A percentile compares a stretch with the other conserved stretches of the same genome.
These are phyloP conservation scores for Fusarium abutilonis DNA, from an alignment of 2,329 filamentous ascomycete genomes.

Conservation along the genomic window DNA sequence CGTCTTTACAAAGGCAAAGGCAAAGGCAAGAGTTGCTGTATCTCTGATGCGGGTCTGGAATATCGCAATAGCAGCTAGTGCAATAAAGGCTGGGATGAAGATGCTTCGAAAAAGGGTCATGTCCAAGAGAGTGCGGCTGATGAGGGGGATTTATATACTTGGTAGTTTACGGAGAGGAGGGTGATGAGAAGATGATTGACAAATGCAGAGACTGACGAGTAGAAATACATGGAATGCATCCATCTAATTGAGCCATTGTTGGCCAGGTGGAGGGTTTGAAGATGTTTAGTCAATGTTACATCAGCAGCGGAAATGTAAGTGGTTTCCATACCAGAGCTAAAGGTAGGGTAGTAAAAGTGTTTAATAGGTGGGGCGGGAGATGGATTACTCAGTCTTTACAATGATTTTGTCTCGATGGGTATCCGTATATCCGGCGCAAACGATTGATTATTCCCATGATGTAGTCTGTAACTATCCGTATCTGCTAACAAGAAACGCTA, in stretches of 20 bases:
- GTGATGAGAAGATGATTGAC: slow-evolving; percentile 32
- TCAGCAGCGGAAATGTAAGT: slow-evolving; percentile 33
- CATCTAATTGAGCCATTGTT: slow-evolving; percentile 14
- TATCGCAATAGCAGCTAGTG: slow-evolving; percentile 44
- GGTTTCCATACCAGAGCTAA: slow-evolving; percentile 35
- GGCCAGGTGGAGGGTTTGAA: slow-evolving; percentile 13
- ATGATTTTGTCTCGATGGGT: neutral
- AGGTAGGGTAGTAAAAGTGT: slow-evolving; percentile 6
- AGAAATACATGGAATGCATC: slow-evolving; percentile 35
- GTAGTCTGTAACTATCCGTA: neutral
- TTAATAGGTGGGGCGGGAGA: slow-evolving; percentile 15
- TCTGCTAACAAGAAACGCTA: neutral
- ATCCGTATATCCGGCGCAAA: slow-evolving; percentile 29
- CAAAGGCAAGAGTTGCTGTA: slow-evolving; percentile 32
- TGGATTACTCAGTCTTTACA: slow-evolving; percentile 31
- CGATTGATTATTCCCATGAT: neutral
- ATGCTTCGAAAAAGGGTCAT: slow-evolving; percentile 49
- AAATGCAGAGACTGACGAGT: slow-evolving; percentile 24
- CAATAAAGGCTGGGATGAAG: slow-evolving; percentile 46
- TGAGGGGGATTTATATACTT: slow-evolving; percentile 35
- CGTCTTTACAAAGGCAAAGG: slow-evolving; percentile 33
- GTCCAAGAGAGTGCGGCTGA: slow-evolving; percentile 28
- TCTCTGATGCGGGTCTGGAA: slow-evolving; percentile 42
- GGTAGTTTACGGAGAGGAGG: neutral
- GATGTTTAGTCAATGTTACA: slow-evolving; percentile 45